phyloP scores from a whole-genome alignment of 2,329 filamentous ascomycete species.

The Diaporthe destruens region DNA sequence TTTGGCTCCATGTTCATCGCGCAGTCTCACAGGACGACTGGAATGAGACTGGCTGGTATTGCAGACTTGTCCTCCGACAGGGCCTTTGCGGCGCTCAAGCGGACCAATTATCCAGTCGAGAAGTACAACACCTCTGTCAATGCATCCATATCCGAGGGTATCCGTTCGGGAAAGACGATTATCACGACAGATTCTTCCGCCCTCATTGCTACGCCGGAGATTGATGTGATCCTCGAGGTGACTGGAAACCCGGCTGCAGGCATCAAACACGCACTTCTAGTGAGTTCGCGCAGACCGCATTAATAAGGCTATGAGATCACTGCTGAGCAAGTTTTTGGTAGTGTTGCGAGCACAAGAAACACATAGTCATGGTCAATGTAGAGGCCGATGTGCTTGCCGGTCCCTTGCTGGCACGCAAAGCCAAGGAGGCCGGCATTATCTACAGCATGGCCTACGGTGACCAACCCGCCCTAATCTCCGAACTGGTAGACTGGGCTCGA shows the following conservation, averaged over 20 bases:
- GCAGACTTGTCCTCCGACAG: constrained; percentile 57
- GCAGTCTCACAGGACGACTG: constrained; percentile 57
- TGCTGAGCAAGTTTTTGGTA: background rate
- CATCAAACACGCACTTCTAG: constrained; percentile 56
- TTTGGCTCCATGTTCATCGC: constrained; percentile 61
- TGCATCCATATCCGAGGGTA: background rate
- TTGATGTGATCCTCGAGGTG: constrained; percentile 59
- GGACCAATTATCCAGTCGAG: constrained; percentile 1
- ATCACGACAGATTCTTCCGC: constrained; percentile 58
- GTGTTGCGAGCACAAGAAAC: constrained; percentile 61
- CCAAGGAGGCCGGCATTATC: constrained; percentile 59
- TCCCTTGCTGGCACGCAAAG: constrained; percentile 55
- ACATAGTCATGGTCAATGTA: constrained; percentile 62
- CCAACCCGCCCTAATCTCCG: constrained; percentile 58
- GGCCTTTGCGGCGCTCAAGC: constrained; percentile 53
- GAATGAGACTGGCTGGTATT: constrained; percentile 58
- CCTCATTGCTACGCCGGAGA: constrained; percentile 57
- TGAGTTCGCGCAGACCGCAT: background rate
- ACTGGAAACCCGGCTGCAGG: constrained; percentile 59
- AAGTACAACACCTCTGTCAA: constrained; percentile 10
- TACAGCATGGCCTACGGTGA: constrained; percentile 62
- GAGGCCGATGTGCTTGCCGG: constrained; percentile 60
- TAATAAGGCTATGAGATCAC: background rate
- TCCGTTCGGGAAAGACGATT: constrained; percentile 41
- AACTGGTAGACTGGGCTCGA: constrained; percentile 58